phyloP scores from a whole-genome alignment of 1,284 basidiomycete species.

The Ustilago crameri region DNA sequence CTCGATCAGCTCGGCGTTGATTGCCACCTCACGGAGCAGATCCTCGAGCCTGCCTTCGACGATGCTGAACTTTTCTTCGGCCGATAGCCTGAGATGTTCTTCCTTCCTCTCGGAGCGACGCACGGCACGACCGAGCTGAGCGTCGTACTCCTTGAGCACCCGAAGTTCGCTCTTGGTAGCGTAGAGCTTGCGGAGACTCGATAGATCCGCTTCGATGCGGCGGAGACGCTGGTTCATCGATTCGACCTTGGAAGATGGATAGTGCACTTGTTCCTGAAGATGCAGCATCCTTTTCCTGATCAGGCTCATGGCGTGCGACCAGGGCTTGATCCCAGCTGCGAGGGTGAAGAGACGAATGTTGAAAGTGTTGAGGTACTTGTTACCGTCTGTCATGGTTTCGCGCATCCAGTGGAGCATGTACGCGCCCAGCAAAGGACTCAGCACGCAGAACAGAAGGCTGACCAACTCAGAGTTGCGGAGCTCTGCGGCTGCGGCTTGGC shows the following conservation, averaged over 20 bases:
- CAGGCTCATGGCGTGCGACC: slow-evolving; percentile 52
- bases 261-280: slow-evolving; percentile 64
- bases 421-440: slow-evolving; percentile 66
- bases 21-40: slow-evolving; percentile 60
- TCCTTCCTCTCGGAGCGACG: slow-evolving; percentile 63
- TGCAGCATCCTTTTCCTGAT: slow-evolving; percentile 56
- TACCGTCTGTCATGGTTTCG: slow-evolving; percentile 64
- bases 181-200: slow-evolving; percentile 48
- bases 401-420: slow-evolving; percentile 65
- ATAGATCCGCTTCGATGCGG: slow-evolving; percentile 65
- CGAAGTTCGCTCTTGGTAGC: slow-evolving; percentile 66
- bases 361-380: slow-evolving; percentile 64
- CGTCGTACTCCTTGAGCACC: slow-evolving; percentile 65
- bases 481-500: slow-evolving; percentile 54
- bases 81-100: slow-evolving; percentile 54
- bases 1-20: slow-evolving; percentile 66
- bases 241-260: slow-evolving; percentile 64
- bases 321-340: slow-evolving; percentile 68
- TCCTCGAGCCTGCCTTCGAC: slow-evolving; percentile 63
- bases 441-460: slow-evolving; percentile 61
- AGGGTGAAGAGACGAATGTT: slow-evolving; percentile 68
- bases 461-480: slow-evolving; percentile 66
- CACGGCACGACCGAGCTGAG: slow-evolving; percentile 65
- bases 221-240: slow-evolving; percentile 61
- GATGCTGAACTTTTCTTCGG: slow-evolving; percentile 61